These are phyloP conservation scores for Davidsoniella virescens DNA, from an alignment of 2,329 filamentous ascomycete species.

Conservation along the genomic window DNA sequence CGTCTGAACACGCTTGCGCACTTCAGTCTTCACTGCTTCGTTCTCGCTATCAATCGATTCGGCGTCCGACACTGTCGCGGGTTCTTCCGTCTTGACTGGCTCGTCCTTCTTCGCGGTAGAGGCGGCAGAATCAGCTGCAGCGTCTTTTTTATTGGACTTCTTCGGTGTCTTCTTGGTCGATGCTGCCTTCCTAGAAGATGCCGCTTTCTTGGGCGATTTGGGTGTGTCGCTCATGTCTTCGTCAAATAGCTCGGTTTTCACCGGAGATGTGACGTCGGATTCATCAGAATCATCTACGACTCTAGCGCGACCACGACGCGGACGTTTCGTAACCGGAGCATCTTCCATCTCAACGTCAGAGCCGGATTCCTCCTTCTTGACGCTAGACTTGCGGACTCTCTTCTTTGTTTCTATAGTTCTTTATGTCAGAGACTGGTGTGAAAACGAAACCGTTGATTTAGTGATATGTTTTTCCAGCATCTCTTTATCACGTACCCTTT, in stretches of 20 bases:
- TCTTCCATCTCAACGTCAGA: slow-evolving; percentile 15
- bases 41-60: slow-evolving; percentile 37
- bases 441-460: too few relatives aligned
- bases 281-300: slow-evolving; percentile 8
- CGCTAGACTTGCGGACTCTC: slow-evolving; percentile 17
- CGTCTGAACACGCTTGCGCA: slow-evolving; percentile 63
- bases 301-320: slow-evolving; percentile 1
- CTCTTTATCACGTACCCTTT: slow-evolving; percentile 3
- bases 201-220: slow-evolving; percentile 19
- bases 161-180: slow-evolving; percentile 36
- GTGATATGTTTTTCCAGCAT: too few relatives aligned
- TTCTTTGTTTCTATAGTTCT: slow-evolving; percentile 19
- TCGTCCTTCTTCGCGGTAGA: background rate
- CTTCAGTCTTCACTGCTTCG: slow-evolving; percentile 55
- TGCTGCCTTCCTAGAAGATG: slow-evolving; percentile 44
- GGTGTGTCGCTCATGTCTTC: slow-evolving; percentile 14
- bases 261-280: slow-evolving; percentile 9
- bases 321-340: slow-evolving; percentile 7
- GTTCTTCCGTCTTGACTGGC: slow-evolving; percentile 12
- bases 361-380: slow-evolving; percentile 19
- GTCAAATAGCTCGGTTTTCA: background rate
- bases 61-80: background rate
- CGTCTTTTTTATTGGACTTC: slow-evolving; percentile 18
- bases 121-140: background rate
- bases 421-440: too few relatives aligned